Evolutionary conservation across 352 stramenopile species (phyloP).

Genomic region (Thraustochytrium striatum): DNA sequence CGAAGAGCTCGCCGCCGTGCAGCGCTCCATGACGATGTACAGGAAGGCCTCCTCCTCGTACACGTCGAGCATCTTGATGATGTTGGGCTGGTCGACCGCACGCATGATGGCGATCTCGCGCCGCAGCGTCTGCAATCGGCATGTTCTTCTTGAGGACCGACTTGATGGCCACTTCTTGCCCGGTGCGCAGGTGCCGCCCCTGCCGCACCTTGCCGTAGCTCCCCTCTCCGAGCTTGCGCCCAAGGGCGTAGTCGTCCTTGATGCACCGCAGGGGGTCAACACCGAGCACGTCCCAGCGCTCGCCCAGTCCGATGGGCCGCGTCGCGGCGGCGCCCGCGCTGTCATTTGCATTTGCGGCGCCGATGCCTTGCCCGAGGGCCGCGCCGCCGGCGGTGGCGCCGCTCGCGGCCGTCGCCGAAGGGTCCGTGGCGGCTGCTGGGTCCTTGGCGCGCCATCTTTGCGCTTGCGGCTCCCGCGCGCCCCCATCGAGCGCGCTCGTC

Average conservation of each 20-base stretch:
- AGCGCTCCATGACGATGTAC: slow-evolving; percentile 94
- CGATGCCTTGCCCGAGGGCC: too few species aligned
- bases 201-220: slow-evolving; percentile 92
- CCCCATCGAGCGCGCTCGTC: too few species aligned
- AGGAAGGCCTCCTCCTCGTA: slow-evolving; percentile 94
- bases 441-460: too few species aligned
- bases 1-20: slow-evolving; percentile 91
- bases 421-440: too few species aligned
- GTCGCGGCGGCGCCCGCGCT: too few species aligned
- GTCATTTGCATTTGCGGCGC: too few species aligned
- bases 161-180: slow-evolving; percentile 95
- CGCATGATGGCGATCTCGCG: slow-evolving; percentile 56
- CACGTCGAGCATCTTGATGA: slow-evolving; percentile 95
- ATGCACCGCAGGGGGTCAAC: not conserved
- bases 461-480: too few species aligned
- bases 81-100: slow-evolving; percentile 83
- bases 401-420: too few species aligned
- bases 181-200: slow-evolving; percentile 83
- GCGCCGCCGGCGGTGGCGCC: too few species aligned
- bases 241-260: slow-evolving; percentile 35
- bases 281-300: too few species aligned
- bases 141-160: slow-evolving; percentile 93
- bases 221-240: slow-evolving; percentile 36
- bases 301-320: too few species aligned
- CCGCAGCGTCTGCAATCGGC: slow-evolving; percentile 53